These are phyloP conservation scores for Panellus pusillus DNA, from an alignment of 768 basidiomycete genomes.

Conservation along the genomic window DNA sequence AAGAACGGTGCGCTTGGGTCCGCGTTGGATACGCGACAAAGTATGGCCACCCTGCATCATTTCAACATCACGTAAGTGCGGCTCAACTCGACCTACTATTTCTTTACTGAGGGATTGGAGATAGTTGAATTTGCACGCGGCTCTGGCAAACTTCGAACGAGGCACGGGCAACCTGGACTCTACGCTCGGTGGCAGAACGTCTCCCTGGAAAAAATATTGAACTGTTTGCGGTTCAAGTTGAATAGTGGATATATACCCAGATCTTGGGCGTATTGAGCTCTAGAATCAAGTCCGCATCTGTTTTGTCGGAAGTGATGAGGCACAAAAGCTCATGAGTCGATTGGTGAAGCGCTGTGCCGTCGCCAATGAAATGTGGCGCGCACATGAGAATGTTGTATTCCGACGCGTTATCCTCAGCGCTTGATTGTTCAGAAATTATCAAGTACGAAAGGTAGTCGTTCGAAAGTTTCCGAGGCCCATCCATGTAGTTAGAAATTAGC, in stretches of 20 bases:
- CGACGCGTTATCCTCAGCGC: constrained; percentile 3
- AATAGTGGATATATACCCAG: constrained; percentile 22
- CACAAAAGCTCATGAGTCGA: constrained; percentile 65
- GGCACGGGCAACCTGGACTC: constrained; percentile 29
- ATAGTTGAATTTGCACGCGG: constrained; percentile 51
- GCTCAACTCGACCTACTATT: constrained; percentile 35
- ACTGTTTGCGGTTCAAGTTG: background rate
- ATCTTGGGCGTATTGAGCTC: constrained; percentile 17
- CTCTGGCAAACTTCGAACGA: constrained; percentile 25
- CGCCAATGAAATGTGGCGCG: constrained; percentile 66
- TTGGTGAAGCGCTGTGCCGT: constrained; percentile 66
- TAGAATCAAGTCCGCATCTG: constrained; percentile 24
- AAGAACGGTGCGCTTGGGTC: constrained; percentile 35
- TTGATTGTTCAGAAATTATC: constrained; percentile 27
- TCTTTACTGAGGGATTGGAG: constrained; percentile 42
- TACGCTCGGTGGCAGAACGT: constrained; percentile 27
- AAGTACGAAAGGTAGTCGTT: constrained; percentile 52
- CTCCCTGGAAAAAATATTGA: constrained; percentile 8
- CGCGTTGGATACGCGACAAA: constrained; percentile 42
- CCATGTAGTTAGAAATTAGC: constrained; percentile 57
- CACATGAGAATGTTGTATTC: constrained; percentile 52
- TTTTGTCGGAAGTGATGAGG: constrained; percentile 30
- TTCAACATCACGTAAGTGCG: background rate
- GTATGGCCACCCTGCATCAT: constrained; percentile 54
- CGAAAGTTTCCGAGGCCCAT: constrained; percentile 59